These are phyloP conservation scores for Chimonanthus praecox DNA, from an alignment of 164 flowering plant genomes.

Conservation along the genomic window DNA sequence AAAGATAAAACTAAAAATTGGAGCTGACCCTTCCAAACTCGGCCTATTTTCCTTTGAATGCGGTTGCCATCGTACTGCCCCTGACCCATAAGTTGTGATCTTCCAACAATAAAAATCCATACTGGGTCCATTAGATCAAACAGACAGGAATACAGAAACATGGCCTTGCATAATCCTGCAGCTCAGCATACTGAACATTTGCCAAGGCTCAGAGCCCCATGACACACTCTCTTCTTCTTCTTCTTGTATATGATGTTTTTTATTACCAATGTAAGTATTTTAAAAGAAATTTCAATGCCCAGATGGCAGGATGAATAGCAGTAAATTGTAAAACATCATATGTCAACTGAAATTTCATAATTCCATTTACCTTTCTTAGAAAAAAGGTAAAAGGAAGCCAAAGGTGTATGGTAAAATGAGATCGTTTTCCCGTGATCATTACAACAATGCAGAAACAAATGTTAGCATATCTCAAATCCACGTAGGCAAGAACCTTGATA, in stretches of 20 bases:
- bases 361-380: too few relatives aligned
- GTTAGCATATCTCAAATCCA: too few relatives aligned
- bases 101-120: neutral
- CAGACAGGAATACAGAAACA: too few relatives aligned
- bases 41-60: neutral
- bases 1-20: neutral
- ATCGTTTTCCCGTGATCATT: too few relatives aligned
- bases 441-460: too few relatives aligned
- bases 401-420: neutral
- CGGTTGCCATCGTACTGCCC: too few relatives aligned
- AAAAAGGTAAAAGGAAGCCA: neutral
- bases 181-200: neutral
- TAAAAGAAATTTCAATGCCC: neutral
- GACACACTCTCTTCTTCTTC: neutral
- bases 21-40: neutral
- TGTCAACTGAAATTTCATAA: neutral
- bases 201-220: neutral
- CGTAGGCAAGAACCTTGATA: too few relatives aligned
- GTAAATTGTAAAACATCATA: slow-evolving; percentile 18
- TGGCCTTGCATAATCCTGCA: neutral
- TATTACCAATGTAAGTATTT: neutral
- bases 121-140: neutral
- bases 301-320: slow-evolving; percentile 27
- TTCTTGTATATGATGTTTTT: neutral
- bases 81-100: neutral